Base-by-base conservation (phyloP, 495 filamentous ascomycete species). In the Clavariopsis aquatica region DNA sequence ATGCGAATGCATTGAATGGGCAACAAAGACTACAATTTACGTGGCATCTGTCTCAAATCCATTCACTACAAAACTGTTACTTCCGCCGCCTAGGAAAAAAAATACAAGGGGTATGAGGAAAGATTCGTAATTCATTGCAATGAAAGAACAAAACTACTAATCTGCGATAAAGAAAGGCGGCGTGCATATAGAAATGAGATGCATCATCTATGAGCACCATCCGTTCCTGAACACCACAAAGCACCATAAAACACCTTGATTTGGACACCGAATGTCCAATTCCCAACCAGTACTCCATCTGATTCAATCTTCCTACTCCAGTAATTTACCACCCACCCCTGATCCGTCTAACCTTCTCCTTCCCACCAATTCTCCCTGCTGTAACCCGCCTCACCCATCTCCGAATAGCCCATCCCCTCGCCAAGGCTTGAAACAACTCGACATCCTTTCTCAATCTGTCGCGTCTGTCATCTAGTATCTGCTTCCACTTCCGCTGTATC, bases 401-500 rank as follows among this genome's bases (percentile, higher is more conserved):
- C 60, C 75, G 54, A 13, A 70, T 62, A 26, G 49, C 46, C 75
- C 75, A 78, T 27, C 72, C 72, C 59, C 77, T 71, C 36, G 75
- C 78, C 51, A 73, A 41, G 17, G 49, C 69, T 69, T 81, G 79
- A 15, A 81, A 74, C 13, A 43, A 43, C 41, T 38, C 46, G 0
- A 77, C 72, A 66, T 74, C 71, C 24, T 38, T 45, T 27, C 69
- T 54, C 58, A 78, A 52, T 31, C 57, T 29, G 41, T 38, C 52
- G 8, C 69, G 58, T 63, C 74, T 72, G 24, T 13, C 26, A 34
- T 71, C 72, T 27, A 78, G 29, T 15, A 73, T 63, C 47, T 45
- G 43, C 62, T 73, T 72, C 79, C 79, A 81, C 26, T 68, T 67
- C 31, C 66, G 67, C 70, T 81, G 79, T 19, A 81, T 59, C 38